phyloP scores from a whole-genome alignment of 148 eudicot species.

The Cornus suecica region DNA sequence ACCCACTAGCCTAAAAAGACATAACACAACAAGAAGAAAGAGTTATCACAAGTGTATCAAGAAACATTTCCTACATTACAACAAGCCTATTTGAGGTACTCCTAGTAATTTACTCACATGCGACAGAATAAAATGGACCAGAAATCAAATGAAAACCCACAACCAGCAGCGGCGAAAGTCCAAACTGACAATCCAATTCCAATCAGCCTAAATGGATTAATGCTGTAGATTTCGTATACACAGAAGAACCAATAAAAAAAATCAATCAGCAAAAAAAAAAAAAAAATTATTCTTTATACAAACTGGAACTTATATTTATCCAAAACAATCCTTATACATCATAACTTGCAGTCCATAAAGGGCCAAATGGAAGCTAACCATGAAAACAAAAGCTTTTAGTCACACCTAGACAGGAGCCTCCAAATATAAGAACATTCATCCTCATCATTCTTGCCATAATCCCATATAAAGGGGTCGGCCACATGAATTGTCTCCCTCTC shows the following conservation, averaged over 20 bases:
- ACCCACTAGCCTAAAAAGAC: slow-evolving; percentile 79
- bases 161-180: slow-evolving; percentile 77
- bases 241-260: slow-evolving; percentile 6
- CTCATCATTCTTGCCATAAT: too few relatives aligned
- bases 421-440: background rate
- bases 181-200: slow-evolving; percentile 92
- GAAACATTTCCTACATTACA: background rate
- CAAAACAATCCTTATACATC: too few relatives aligned
- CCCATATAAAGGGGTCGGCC: too few relatives aligned
- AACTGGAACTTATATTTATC: background rate
- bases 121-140: slow-evolving; percentile 83
- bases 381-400: too few relatives aligned
- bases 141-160: slow-evolving; percentile 74
- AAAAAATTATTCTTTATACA: background rate
- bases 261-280: background rate
- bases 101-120: slow-evolving; percentile 55
- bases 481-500: too few relatives aligned
- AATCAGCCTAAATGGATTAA: slow-evolving; percentile 93
- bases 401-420: background rate
- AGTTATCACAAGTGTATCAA: slow-evolving; percentile 10
- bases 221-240: slow-evolving; percentile 46
- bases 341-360: too few relatives aligned
- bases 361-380: too few relatives aligned
- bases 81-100: background rate
- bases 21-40: slow-evolving; percentile 1